A percentile compares a stretch with the other conserved stretches of the same genome.
Evolutionary conservation across 495 filamentous ascomycete species (phyloP).

Genomic region (Neurospora tetraspora): DNA sequence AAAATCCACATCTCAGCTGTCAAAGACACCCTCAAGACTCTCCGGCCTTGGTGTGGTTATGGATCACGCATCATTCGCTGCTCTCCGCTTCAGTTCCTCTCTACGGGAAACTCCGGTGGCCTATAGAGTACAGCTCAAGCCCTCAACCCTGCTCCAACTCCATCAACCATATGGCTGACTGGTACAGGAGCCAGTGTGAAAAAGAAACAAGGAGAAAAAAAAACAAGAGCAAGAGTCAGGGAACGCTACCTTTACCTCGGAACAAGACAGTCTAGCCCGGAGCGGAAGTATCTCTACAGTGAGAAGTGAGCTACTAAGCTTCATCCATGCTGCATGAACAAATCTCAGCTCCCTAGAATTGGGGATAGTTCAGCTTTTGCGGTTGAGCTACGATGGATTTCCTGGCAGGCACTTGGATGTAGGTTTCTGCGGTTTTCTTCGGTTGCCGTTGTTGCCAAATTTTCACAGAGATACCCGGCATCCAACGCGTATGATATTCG

Average conservation of each 20-base stretch:
- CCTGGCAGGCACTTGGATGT: not conserved
- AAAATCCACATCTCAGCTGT: not conserved
- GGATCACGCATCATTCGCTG: not conserved
- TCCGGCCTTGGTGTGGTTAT: not conserved
- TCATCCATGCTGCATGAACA: not conserved
- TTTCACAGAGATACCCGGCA: not conserved
- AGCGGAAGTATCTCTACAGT: not conserved
- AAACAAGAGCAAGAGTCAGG: not conserved
- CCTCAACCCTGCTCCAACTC: not conserved
- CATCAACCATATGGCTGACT: not conserved
- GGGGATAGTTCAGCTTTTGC: not conserved
- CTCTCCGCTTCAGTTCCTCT: not conserved
- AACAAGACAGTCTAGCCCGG: not conserved
- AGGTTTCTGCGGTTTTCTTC: not conserved
- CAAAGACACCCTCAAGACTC: not conserved
- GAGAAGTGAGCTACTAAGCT: not conserved
- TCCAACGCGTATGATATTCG: not conserved
- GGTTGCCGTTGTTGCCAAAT: not conserved
- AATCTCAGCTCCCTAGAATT: not conserved
- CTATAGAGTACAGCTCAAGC: not conserved
- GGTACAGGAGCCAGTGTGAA: not conserved
- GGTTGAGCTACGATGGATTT: not conserved
- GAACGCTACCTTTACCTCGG: not conserved
- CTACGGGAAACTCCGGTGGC: not conserved
- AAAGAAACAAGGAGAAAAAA: not conserved